phyloP scores from a whole-genome alignment of 2,329 filamentous ascomycete species.

The Spiromastix sp. region DNA sequence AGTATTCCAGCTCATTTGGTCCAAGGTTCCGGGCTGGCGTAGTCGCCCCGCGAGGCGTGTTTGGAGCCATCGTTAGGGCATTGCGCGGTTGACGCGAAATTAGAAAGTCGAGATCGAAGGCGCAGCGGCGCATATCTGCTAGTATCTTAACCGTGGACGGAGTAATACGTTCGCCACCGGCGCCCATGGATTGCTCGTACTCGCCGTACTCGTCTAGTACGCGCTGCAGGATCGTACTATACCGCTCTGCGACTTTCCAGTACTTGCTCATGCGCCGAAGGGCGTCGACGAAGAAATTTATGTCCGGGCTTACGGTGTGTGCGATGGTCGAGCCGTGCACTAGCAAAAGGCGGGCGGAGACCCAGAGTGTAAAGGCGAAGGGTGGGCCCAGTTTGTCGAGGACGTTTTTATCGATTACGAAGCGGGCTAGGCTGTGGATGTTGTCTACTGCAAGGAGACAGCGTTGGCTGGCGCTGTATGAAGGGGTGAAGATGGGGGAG shows the following conservation, averaged over 20 bases:
- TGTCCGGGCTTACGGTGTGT: constrained; percentile 67
- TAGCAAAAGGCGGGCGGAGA: constrained; percentile 73
- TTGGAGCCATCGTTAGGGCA: constrained; percentile 17
- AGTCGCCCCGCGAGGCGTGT: constrained; percentile 11
- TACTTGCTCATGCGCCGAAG: constrained; percentile 69
- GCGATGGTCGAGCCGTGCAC: constrained; percentile 88
- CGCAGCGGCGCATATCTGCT: constrained; percentile 82
- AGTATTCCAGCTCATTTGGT: constrained; percentile 75
- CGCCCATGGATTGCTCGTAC: constrained; percentile 48
- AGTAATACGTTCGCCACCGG: constrained; percentile 48
- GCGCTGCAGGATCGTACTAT: constrained; percentile 66
- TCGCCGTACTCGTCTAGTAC: constrained; percentile 81
- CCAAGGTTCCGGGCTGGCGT: constrained; percentile 52
- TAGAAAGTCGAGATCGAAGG: constrained; percentile 80
- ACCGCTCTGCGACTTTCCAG: constrained; percentile 78
- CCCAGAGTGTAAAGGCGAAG: constrained; percentile 89
- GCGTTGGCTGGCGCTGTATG: constrained; percentile 72
- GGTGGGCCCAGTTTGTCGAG: constrained; percentile 75
- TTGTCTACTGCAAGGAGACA: constrained; percentile 77
- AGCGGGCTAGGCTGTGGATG: constrained; percentile 66
- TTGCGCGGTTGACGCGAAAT: constrained; percentile 66
- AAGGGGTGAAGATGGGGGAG: constrained; percentile 81
- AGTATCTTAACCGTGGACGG: constrained; percentile 78
- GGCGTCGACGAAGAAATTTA: constrained; percentile 71
- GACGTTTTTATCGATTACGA: constrained; percentile 64